Percentiles rank a stretch among this genome's conserved stretches.
Evolutionary conservation across 306 rosid species (phyloP).

Genomic region (Castanospermum australe): DNA sequence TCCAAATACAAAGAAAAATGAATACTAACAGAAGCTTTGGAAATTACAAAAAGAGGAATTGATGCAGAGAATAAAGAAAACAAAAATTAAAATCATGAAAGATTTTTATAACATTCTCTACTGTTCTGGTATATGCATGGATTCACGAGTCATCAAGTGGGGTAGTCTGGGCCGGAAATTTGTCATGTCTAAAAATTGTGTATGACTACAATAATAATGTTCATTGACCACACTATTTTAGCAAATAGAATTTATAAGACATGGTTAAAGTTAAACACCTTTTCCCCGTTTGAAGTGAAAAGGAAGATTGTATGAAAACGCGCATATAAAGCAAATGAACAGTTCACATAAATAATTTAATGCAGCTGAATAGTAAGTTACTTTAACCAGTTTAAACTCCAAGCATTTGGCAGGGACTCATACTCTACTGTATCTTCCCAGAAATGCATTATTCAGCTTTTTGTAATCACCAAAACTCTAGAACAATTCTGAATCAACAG

Average conservation of each 20-base stretch:
- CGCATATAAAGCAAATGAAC: neutral
- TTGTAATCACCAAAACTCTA: neutral
- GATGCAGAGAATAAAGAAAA: neutral
- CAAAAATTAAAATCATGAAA: neutral
- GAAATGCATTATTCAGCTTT: neutral
- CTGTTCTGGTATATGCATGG: neutral
- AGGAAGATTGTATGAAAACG: neutral
- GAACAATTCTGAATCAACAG: neutral
- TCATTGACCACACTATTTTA: slow-evolving; percentile 8
- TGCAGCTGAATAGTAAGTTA: neutral
- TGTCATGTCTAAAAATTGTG: neutral
- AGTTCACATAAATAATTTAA: neutral
- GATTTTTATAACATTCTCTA: neutral
- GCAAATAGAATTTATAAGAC: neutral
- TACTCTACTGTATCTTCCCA: neutral
- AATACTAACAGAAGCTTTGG: neutral
- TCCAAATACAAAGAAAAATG: neutral
- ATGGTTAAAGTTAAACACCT: neutral
- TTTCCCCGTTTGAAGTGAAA: neutral
- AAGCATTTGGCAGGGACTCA: neutral
- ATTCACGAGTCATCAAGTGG: neutral
- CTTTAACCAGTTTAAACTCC: neutral
- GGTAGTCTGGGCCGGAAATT: neutral
- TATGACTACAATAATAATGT: neutral
- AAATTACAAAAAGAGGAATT: neutral